phyloP scores from a whole-genome alignment of 1,139 yeast species.

The Waltiozyma sp. region DNA sequence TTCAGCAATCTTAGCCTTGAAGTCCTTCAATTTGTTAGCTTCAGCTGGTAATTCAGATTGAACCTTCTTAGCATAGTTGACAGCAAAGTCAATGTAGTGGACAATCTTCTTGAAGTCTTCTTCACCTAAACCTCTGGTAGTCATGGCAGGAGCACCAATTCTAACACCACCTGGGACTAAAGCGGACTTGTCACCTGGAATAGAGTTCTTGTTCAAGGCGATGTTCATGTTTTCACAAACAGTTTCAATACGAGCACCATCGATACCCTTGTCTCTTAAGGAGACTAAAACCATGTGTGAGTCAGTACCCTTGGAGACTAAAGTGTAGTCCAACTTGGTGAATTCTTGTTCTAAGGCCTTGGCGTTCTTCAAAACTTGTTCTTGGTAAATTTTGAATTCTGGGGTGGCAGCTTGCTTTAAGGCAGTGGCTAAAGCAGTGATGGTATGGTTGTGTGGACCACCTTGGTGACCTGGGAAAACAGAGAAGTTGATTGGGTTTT shows the following conservation, averaged over 20 bases:
- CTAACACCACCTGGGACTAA: constrained; percentile 97
- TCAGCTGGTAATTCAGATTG: constrained; percentile 71
- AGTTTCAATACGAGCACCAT: constrained; percentile 96
- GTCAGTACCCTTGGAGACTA: constrained; percentile 93
- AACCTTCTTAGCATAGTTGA: constrained; percentile 63
- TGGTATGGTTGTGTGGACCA: constrained; percentile 99
- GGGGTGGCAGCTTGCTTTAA: constrained; percentile 89
- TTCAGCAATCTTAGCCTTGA: constrained; percentile 67
- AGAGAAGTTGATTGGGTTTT: constrained; percentile 90
- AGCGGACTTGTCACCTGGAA: constrained; percentile 97
- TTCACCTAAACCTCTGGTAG: constrained; percentile 90
- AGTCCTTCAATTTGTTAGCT: constrained; percentile 89
- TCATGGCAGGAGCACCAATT: constrained; percentile 98
- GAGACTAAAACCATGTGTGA: constrained; percentile 92
- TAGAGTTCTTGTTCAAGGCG: constrained; percentile 93
- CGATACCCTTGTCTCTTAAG: constrained; percentile 80
- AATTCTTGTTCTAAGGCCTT: constrained; percentile 72
- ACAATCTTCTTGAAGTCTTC: constrained; percentile 80
- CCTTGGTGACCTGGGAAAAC: constrained; percentile 99
- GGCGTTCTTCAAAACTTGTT: constrained; percentile 82
- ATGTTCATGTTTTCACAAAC: constrained; percentile 92
- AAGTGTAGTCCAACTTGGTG: constrained; percentile 57
- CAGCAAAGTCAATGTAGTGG: constrained; percentile 73
- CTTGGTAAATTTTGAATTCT: constrained; percentile 85
- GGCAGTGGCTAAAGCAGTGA: constrained; percentile 94